Evolutionary conservation across 176 grass and related monocot genomes (phyloP).

Genomic region (Phragmites australis): DNA sequence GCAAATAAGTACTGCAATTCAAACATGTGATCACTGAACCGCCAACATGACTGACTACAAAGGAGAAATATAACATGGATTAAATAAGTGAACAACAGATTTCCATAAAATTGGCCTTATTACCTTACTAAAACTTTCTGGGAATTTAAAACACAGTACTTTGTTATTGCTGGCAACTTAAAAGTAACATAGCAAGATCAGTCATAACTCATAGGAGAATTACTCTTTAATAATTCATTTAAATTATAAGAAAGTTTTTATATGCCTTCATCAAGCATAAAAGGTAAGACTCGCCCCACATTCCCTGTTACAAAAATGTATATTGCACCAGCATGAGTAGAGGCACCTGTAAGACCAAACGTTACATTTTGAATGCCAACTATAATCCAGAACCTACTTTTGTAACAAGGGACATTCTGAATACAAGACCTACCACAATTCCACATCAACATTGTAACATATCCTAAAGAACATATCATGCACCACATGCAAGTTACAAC

Average conservation of each 20-base stretch:
- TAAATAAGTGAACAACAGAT: not conserved
- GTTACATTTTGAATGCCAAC: not conserved
- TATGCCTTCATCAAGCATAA: not conserved
- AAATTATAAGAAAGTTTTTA: not conserved
- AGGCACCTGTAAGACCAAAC: not conserved
- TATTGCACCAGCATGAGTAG: not conserved
- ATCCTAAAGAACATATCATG: not conserved
- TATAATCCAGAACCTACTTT: not conserved
- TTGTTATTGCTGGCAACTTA: not conserved
- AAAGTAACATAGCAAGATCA: not conserved
- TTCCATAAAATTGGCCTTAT: not conserved
- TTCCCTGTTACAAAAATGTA: not conserved
- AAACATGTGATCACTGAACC: not conserved
- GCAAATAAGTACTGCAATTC: not conserved
- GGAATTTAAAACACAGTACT: not conserved
- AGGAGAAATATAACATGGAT: not conserved
- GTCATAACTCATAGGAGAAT: not conserved
- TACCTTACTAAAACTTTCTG: not conserved
- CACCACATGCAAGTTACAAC: too few species aligned
- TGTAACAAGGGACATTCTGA: not conserved
- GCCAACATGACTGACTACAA: not conserved
- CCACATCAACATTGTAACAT: not conserved
- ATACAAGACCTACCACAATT: not conserved
- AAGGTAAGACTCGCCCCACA: not conserved
- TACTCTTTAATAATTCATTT: not conserved